A percentile compares a stretch with the other conserved stretches of the same genome.
Evolutionary conservation across 768 basidiomycete genomes (phyloP).

Genomic region (Amyloporia xantha): DNA sequence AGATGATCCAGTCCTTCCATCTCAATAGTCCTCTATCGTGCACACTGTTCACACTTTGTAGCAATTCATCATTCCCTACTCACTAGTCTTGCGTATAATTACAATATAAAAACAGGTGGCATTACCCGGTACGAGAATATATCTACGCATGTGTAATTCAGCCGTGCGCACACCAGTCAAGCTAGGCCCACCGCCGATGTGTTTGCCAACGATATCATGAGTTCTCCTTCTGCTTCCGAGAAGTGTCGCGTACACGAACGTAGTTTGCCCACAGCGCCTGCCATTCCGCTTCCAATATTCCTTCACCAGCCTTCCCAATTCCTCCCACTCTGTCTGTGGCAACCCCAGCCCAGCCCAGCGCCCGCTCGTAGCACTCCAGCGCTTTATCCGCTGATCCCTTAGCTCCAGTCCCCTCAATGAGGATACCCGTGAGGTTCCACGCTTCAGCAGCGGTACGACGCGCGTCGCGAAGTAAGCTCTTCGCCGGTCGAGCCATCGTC

Average conservation of each 20-base stretch:
- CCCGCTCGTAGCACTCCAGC: slow-evolving; percentile 60
- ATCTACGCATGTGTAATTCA: not conserved
- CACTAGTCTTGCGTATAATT: too few species aligned
- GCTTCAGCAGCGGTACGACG: slow-evolving; percentile 66
- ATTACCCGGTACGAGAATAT: too few species aligned
- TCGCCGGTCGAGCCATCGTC: slow-evolving; percentile 49
- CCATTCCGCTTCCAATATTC: slow-evolving; percentile 56
- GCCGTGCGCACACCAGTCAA: not conserved
- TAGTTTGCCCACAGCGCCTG: slow-evolving; percentile 54
- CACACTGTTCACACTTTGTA: too few species aligned
- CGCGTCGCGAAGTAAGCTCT: slow-evolving; percentile 57
- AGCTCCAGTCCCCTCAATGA: slow-evolving; percentile 41
- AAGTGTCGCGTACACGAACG: slow-evolving; percentile 35
- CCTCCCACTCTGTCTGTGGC: slow-evolving; percentile 30
- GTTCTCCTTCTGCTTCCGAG: too few species aligned
- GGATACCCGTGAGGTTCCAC: slow-evolving; percentile 66
- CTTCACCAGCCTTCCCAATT: slow-evolving; percentile 39
- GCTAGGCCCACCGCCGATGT: too few species aligned
- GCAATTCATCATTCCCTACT: too few species aligned
- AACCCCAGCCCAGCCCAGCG: slow-evolving; percentile 60
- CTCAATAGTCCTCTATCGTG: too few species aligned
- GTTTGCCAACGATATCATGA: too few species aligned
- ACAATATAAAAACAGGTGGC: too few species aligned
- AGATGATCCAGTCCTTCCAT: too few species aligned
- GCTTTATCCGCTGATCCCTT: slow-evolving; percentile 33